Conservation (phyloP, 305 asterid species). For the Solanum aculeatissimum region DNA sequence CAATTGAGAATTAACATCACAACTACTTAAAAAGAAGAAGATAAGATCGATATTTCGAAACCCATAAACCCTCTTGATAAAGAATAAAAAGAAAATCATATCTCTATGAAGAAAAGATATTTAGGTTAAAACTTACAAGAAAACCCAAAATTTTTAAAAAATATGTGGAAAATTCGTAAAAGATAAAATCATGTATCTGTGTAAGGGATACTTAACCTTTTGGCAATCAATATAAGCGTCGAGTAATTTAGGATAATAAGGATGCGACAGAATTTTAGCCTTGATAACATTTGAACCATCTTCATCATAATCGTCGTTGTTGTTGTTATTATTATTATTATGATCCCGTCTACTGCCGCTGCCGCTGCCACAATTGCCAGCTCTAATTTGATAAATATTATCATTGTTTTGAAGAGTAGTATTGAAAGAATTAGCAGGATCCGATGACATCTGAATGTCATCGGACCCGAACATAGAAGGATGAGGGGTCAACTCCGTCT, state of each 20-base stretch:
- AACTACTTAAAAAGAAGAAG: no score
- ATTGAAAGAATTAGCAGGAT: neutral
- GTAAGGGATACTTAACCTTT: slow-evolving; percentile 34
- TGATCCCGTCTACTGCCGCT: neutral
- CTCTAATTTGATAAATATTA: neutral
- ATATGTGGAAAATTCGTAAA: neutral
- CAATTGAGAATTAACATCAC: neutral
- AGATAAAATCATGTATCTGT: neutral
- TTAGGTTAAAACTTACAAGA: neutral
- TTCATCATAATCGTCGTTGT: slow-evolving; percentile 14
- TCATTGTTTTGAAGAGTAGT: neutral
- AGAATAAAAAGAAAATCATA: neutral
- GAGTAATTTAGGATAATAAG: slow-evolving; percentile 58
- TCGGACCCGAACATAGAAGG: slow-evolving; percentile 32
- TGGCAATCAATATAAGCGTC: slow-evolving; percentile 80
- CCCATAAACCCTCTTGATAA: neutral
- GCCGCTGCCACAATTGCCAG: neutral
- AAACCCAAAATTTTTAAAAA: neutral
- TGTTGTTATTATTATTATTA: neutral
- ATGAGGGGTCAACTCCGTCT: neutral
- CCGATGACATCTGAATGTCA: slow-evolving; percentile 2
- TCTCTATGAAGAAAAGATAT: neutral
- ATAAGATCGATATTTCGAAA: neutral
- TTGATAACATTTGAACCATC: slow-evolving; percentile 30
- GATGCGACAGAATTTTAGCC: slow-evolving; percentile 71